A percentile compares a stretch with the other conserved stretches of the same genome.
phyloP scores from a whole-genome alignment of 495 filamentous ascomycete genomes.

The Trypethelium eluteriae region DNA sequence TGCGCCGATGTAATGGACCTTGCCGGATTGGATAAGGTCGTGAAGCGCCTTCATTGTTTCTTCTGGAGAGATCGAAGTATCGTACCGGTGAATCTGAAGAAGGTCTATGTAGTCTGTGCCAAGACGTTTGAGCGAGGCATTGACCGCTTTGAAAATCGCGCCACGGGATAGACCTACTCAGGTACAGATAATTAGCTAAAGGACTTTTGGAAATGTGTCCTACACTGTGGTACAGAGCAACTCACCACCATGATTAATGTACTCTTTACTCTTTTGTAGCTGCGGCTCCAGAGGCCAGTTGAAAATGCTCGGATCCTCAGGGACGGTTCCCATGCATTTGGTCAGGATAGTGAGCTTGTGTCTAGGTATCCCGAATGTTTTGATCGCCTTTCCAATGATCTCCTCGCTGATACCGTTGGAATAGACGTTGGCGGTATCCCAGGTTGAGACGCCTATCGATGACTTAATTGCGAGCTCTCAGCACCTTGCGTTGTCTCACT shows the following conservation, averaged over 20 bases:
- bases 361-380: conserved; percentile 40
- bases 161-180: conserved; percentile 25
- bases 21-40: conserved; percentile 57
- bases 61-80: conserved; percentile 24
- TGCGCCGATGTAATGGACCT: conserved; percentile 63
- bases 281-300: conserved; percentile 23
- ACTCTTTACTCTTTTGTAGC: conserved; percentile 38
- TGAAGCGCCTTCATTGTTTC: conserved; percentile 45
- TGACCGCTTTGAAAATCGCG: conserved; percentile 32
- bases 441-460: conserved; percentile 20
- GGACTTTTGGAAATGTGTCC: background rate
- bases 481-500: conserved; percentile 22
- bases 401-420: conserved; percentile 39
- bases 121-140: conserved; percentile 26
- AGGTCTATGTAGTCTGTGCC: conserved; percentile 30
- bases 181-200: background rate
- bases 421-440: conserved; percentile 39
- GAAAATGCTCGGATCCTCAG: conserved; percentile 32
- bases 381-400: conserved; percentile 43
- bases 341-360: conserved; percentile 41
- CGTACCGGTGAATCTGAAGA: conserved; percentile 34
- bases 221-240: background rate
- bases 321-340: conserved; percentile 39
- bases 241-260: conserved; percentile 39
- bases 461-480: no score